Base-by-base conservation (phyloP, 306 rosid species). In the Prosopis cineraria region DNA sequence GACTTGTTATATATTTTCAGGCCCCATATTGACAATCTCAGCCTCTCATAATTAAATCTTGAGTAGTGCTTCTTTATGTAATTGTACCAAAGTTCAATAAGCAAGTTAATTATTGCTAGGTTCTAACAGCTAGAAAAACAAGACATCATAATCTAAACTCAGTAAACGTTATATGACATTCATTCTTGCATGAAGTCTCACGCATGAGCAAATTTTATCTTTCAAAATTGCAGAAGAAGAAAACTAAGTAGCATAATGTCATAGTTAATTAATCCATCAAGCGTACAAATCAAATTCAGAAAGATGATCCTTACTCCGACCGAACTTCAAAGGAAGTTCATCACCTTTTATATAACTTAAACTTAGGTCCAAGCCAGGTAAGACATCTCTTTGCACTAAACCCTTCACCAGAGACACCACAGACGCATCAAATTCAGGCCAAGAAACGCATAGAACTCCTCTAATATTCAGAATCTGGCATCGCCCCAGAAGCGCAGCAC, bases 401-500 rank as follows among this genome's bases (percentile, higher is more conserved):
- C 84, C 82, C 86, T 84, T 87, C 0, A 95, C 27, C 78, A 93
- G 55, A 13, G 81, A 45, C 68, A 85, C 79, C 64, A 63, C 98
- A 24, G 79, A 52, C 19, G 39, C 80, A 64, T 90, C 98, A 60
- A 86, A 80, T 48, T 85, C 85, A 6, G 98, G 99, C 99, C 98
- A 95, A 11, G 93, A 79, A 58, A 87, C 89, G 70, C 94, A 91
- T 5, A 90, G 77, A 6, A 86, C 73, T 4, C 89, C 99, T 85
- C 84, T 82, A n/a, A 93, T 68, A 22, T 83, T 88, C 80, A 68
- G 56, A 59, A 79, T 30, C 85, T 95, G 90, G 63, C 97, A 95
- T 52, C 88, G 71, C 0, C 85, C 90, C 66, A 95, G 67, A 72
- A 95, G 20, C 1, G 99, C 91, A 17, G 99, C 99, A 2, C 81